Base-by-base conservation (phyloP, 176 grass and related monocot genomes). In the Musa acuminata region DNA sequence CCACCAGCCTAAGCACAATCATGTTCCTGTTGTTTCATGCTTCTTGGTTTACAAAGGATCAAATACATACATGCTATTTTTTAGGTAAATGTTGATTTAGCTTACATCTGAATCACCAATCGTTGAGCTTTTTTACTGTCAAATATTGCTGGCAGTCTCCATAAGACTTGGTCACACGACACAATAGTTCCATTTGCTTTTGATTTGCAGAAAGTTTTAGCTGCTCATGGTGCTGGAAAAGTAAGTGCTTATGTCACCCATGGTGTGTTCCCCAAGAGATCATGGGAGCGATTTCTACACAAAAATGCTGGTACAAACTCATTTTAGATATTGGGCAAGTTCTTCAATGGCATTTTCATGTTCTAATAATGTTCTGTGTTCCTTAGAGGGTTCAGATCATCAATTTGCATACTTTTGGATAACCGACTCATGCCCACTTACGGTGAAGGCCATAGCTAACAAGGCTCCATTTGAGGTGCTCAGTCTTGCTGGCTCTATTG, bases 231-330 rank as follows among this genome's bases (percentile, higher is more conserved):
- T 69, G 95, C 95, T 77, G 86, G 88, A 80, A 94, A 99, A 80
- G 87, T 99, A 53, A 99, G 95, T 84, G 95, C 90, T 22, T 99
- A 94, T 26, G 88, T 91, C 21, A 99, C 95, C 22, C 95, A 99
- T 77, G 95, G 85, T 57, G 89, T 99, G 76, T 99, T 94, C 27
- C 95, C 95, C 24, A 94, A 99, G 69, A 77, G 77, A 51, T 91
- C 95, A 20, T 99, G 86, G 86, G 69, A 94, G 70, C 87, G 87
- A 81, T 99, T 99, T 80, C 75, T 85, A 85, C 83, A 75, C 68
- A 78, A 93, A 57, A 94, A 94, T 81, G 84, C 80, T 80, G 88
- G 90, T 99, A 99, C 12, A 51, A 43, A 43, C 35, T 43, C 35
- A 1, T 12, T 60, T 65, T 27, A 55, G 52, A 69, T 77, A 62